Conservation (phyloP, 2,329 filamentous ascomycete genomes). For the Pseudocercospora pini-densiflorae region DNA sequence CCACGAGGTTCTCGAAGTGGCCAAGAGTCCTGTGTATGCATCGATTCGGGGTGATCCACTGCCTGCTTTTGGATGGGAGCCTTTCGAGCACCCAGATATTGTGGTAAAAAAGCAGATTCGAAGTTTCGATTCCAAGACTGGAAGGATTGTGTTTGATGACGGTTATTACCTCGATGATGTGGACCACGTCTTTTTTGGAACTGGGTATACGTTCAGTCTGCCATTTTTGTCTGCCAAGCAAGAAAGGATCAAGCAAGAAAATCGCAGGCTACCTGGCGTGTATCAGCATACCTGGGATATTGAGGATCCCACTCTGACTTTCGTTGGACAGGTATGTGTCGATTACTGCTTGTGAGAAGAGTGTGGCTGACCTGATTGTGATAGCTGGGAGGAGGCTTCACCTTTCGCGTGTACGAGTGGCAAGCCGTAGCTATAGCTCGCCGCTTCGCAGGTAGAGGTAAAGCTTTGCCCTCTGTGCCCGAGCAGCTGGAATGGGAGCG, state of each 20-base stretch:
- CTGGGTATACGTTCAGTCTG: slow-evolving; percentile 12
- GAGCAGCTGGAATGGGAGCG: slow-evolving; percentile 11
- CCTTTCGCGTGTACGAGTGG: slow-evolving; percentile 7
- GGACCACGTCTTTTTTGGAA: slow-evolving; percentile 9
- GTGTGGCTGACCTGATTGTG: neutral
- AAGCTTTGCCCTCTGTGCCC: neutral
- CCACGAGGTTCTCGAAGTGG: slow-evolving; percentile 1
- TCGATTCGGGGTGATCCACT: slow-evolving; percentile 1
- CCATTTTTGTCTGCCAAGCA: neutral
- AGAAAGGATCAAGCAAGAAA: neutral
- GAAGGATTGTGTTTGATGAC: slow-evolving; percentile 11
- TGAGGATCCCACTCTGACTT: slow-evolving; percentile 2
- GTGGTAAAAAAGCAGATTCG: slow-evolving; percentile 1
- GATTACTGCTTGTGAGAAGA: neutral
- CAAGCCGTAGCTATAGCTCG: slow-evolving; percentile 11
- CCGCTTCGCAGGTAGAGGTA: slow-evolving; percentile 1
- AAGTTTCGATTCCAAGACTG: neutral
- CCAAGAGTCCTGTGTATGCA: neutral
- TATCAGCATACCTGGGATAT: slow-evolving; percentile 13
- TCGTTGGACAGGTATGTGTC: slow-evolving; percentile 3
- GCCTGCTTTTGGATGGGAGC: slow-evolving; percentile 8
- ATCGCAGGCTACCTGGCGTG: neutral
- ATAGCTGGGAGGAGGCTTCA: slow-evolving; percentile 9
- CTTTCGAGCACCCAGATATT: slow-evolving; percentile 6
- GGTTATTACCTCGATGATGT: neutral